Evolutionary conservation across 371 early-diverging fungal genomes (phyloP), one percentile per base, ranked within the genome.

Genomic region (Cokeromyces recurvatus): DNA sequence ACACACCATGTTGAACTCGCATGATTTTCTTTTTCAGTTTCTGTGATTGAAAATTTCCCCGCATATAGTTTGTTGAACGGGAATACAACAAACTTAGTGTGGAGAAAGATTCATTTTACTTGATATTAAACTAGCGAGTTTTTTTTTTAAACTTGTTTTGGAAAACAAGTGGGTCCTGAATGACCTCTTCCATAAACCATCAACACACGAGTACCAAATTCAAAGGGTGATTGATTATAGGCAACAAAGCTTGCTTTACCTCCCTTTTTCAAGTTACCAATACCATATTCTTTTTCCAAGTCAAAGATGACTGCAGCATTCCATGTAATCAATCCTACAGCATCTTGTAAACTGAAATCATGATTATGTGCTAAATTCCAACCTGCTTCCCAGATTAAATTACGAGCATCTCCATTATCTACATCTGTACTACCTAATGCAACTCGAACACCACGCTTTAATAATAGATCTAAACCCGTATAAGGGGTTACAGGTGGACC

Each of bases 251-350:
- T 58, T 7, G 71, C 71, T 25, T 52, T 56, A 5, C 55, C 50
- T 6, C 64, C 66, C 11, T 47, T 39, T 19, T 51, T 43, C 4
- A 75, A 19, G 0, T 43, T 32, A 32, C 75, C 71, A 7, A 22
- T 16, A 22, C 9, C n/a, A 0, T 29, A 23, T 38, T 27, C 35
- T 11, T 62, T 32, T 12, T 51, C 39, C 23, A 82, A 48, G 2
- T 75, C 79, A 42, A 82, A 71, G 27, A 85, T 81, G n/a, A 79
- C 67, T 10, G 84, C 86, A 36, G 85, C 57, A 47, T 82, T 83
- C 89, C 88, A 89, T 44, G 87, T 83, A 9, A 89, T 79, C 17
- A 86, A 66, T 3, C 84, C 89, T 10, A 89, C 75, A 22, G 88
- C 84, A 22, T 86, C 78, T 38, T 67, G 73, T 35, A 66, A 64